phyloP scores from a whole-genome alignment of 176 grass and related monocot species.

The Cenchrus fungigraminus region DNA sequence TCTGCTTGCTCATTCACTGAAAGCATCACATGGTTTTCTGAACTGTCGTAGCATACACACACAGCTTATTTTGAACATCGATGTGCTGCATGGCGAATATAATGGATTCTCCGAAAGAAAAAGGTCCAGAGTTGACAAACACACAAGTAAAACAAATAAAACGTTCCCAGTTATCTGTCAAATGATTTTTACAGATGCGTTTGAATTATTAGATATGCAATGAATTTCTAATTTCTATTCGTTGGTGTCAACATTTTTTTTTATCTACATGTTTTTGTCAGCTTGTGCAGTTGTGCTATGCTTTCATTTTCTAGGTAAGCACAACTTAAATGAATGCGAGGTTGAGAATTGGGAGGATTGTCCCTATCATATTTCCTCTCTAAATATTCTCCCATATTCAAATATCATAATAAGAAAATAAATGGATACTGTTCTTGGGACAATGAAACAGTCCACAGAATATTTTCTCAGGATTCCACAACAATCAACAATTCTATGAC shows the following conservation, averaged over 20 bases:
- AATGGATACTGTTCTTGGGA: background rate
- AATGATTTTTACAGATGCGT: background rate
- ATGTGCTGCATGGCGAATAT: too few species aligned
- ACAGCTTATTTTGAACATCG: too few species aligned
- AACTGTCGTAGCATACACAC: too few species aligned
- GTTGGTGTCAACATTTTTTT: background rate
- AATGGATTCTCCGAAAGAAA: too few species aligned
- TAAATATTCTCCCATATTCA: background rate
- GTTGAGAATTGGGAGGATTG: background rate
- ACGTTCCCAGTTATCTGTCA: background rate
- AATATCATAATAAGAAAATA: slow-evolving; percentile 24
- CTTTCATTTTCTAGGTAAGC: slow-evolving; percentile 1
- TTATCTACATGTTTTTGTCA: background rate
- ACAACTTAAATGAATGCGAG: slow-evolving; percentile 6
- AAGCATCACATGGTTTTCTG: too few species aligned
- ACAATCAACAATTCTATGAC: background rate
- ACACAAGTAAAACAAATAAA: too few species aligned
- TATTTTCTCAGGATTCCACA: slow-evolving; percentile 14
- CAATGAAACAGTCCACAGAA: background rate
- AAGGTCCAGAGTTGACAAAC: too few species aligned
- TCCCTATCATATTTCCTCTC: background rate
- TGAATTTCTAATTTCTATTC: background rate
- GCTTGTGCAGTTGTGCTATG: background rate
- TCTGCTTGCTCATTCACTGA: too few species aligned
- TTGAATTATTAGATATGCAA: background rate